Percentiles rank a stretch among this genome's conserved stretches.
phyloP scores from a whole-genome alignment of 768 basidiomycete species.

The Astraeus odoratus region DNA sequence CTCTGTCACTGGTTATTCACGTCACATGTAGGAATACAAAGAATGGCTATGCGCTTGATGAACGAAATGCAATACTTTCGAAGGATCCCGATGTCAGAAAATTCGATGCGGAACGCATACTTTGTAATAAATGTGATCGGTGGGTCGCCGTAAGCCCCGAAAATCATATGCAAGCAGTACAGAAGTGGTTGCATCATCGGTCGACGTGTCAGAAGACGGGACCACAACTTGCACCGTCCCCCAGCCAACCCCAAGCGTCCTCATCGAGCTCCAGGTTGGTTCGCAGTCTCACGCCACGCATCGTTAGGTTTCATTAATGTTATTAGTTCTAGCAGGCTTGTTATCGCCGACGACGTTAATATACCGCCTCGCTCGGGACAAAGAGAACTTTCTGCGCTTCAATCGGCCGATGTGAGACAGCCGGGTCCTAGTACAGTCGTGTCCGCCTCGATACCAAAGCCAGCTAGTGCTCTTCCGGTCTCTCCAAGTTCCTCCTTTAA shows the following conservation, averaged over 20 bases:
- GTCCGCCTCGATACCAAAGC: slow-evolving; percentile 4
- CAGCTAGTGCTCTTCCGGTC: slow-evolving; percentile 14
- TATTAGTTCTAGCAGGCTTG: slow-evolving; percentile 5
- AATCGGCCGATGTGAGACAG: slow-evolving; percentile 20
- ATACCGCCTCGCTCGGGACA: slow-evolving; percentile 29
- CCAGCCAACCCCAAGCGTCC: slow-evolving; percentile 13
- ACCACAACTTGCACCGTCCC: slow-evolving; percentile 5
- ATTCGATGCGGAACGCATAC: slow-evolving; percentile 64
- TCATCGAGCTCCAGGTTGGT: slow-evolving; percentile 19
- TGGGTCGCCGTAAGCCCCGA: slow-evolving; percentile 60
- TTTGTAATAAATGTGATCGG: slow-evolving; percentile 61
- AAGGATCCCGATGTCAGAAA: slow-evolving; percentile 69
- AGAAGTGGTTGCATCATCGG: slow-evolving; percentile 61
- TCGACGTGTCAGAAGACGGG: slow-evolving; percentile 41
- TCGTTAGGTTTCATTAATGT: not conserved
- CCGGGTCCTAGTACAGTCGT: slow-evolving; percentile 7
- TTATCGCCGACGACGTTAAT: slow-evolving; percentile 8
- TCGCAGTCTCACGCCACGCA: slow-evolving; percentile 1
- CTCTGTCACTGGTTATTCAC: slow-evolving; percentile 4
- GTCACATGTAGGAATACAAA: slow-evolving; percentile 29
- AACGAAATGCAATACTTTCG: slow-evolving; percentile 50
- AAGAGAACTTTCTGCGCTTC: slow-evolving; percentile 8
- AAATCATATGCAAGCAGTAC: slow-evolving; percentile 54
- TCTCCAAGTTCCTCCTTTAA: slow-evolving; percentile 40
- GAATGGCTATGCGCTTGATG: slow-evolving; percentile 53